Conservation (phyloP, 768 basidiomycete genomes). For the Tylopilus plumbeoviolaceoides region DNA sequence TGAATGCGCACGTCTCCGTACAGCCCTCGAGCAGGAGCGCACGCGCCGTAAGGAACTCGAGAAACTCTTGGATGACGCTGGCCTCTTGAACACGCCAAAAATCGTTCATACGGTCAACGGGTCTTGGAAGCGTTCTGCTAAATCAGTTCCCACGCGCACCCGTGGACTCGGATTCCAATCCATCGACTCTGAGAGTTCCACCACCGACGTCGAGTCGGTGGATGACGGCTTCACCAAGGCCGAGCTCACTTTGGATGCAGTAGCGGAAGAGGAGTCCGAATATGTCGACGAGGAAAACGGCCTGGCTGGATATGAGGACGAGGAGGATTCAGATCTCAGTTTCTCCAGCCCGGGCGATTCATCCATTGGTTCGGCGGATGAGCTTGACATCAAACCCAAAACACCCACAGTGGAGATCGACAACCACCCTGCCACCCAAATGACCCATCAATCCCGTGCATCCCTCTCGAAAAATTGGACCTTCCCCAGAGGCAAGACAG, state of each 20-base stretch:
- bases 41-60: slow-evolving; percentile 46
- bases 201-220: slow-evolving; percentile 63
- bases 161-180: slow-evolving; percentile 54
- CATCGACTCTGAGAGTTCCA: slow-evolving; percentile 60
- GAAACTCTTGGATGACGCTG: slow-evolving; percentile 44
- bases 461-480: slow-evolving; percentile 70
- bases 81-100: slow-evolving; percentile 45
- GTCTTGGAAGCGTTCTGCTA: slow-evolving; percentile 17
- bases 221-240: slow-evolving; percentile 41
- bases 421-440: slow-evolving; percentile 13
- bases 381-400: slow-evolving; percentile 28
- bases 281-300: slow-evolving; percentile 46
- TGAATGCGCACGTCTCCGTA: slow-evolving; percentile 26
- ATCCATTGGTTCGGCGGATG: slow-evolving; percentile 53
- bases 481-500: slow-evolving; percentile 43
- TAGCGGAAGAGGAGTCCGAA: slow-evolving; percentile 52
- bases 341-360: slow-evolving; percentile 44
- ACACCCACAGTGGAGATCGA: slow-evolving; percentile 9
- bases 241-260: slow-evolving; percentile 50
- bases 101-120: slow-evolving; percentile 15
- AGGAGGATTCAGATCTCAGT: slow-evolving; percentile 52
- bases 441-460: slow-evolving; percentile 29
- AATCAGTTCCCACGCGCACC: slow-evolving; percentile 30
- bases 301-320: slow-evolving; percentile 67
- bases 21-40: slow-evolving; percentile 38